Base-by-base conservation (phyloP, 2,329 filamentous ascomycete genomes). In the Fusarium sp. region DNA sequence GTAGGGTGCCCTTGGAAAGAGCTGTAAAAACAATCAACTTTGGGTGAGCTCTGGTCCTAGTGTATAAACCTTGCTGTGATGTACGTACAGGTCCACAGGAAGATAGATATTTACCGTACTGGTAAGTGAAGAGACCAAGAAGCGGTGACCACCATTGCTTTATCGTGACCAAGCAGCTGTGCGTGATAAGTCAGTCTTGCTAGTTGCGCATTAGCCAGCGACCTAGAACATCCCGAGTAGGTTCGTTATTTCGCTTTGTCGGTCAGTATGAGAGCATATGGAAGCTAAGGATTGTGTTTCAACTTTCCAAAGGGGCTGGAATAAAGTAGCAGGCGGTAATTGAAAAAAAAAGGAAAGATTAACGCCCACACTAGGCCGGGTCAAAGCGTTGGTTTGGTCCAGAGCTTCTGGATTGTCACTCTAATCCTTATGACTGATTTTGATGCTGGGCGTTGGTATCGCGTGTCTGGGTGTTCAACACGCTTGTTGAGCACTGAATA, bases 101-200 rank as follows among this genome's bases (percentile, higher is more conserved):
- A 46, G 37, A 67, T 15, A 46, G 37, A 67, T 15, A 49, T 66
- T 69, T 46, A 68, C 65, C 53, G 49, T 54, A 36, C 53, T 21
- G 43, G 37, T 42, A 46, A 18, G 36, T 58, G 25, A 64, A 56
- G 41, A 59, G 37, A 52, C 23, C 37, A 68, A 68, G 59, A 65
- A 53, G 66, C 66, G 66, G 66, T 68, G 66, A 69, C 66, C 42
- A n/a, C 14, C 39, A 49, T 49, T 37, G 42, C 50, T 61, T 67
- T 48, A 67, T 50, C 23, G 52, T 54, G 39, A 49, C 36, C 39
- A 43, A 48, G 58, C 40, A 46, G 25, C 54, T 29, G 23, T 63
- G 39, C 31, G 39, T 37, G 35, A 23, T 47, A 35, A 43, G 40
- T 40, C 37, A 49, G 29, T 63, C 50, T 67, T 50, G 47, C 58